A percentile compares a stretch with the other conserved stretches of the same genome.
These are phyloP conservation scores for Colletotrichum noveboracense DNA, from an alignment of 2,329 filamentous ascomycete genomes.

Conservation along the genomic window DNA sequence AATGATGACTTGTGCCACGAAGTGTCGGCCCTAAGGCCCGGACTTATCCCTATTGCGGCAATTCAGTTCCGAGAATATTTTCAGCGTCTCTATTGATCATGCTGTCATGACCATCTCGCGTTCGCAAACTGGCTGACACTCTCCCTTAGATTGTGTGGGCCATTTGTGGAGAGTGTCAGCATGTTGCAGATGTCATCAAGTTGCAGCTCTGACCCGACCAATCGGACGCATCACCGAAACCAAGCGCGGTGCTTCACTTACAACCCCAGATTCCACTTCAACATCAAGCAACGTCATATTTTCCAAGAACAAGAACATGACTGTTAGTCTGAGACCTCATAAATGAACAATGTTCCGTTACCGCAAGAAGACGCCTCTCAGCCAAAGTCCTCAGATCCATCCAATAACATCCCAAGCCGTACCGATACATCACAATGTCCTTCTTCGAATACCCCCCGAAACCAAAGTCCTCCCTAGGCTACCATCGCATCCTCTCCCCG, in stretches of 20 bases:
- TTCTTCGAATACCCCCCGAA: conserved; percentile 4
- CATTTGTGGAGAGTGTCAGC: background rate
- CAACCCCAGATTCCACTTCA: background rate
- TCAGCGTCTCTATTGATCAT: accelerated
- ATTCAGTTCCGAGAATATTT: background rate
- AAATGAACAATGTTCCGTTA: accelerated
- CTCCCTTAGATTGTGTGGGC: background rate
- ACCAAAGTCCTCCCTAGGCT: conserved; percentile 24
- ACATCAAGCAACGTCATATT: background rate
- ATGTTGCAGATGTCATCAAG: background rate
- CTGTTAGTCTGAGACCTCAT: background rate
- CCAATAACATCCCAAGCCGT: background rate
- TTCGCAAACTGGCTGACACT: background rate
- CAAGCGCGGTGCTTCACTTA: background rate
- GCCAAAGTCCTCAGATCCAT: background rate
- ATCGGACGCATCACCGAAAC: background rate
- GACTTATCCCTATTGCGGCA: accelerated
- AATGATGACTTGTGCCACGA: background rate
- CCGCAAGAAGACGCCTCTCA: background rate
- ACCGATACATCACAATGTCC: background rate
- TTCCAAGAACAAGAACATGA: background rate
- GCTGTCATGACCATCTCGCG: accelerated
- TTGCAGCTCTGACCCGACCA: background rate
- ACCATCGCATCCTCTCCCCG: conserved; percentile 27
- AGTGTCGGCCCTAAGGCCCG: accelerated